These are phyloP conservation scores for Pseudogymnoascus sp. DNA, from an alignment of 2,329 filamentous ascomycete species.

Conservation along the genomic window DNA sequence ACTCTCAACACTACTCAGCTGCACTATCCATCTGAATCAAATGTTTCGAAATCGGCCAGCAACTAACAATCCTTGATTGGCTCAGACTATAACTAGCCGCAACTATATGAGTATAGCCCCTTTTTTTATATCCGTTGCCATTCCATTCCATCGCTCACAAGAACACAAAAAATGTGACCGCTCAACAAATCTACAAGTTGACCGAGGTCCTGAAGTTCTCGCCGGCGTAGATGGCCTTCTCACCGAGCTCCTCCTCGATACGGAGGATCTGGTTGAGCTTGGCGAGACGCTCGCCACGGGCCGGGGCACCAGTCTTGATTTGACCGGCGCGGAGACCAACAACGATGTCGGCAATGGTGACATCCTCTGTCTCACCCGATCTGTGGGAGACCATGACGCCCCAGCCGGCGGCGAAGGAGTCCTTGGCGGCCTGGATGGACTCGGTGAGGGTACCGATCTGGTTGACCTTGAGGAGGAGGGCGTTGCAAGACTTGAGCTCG, in stretches of 20 bases:
- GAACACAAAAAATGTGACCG: constrained; percentile 6
- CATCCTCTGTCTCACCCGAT: constrained; percentile 98
- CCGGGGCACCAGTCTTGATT: constrained; percentile 98
- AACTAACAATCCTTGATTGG: not conserved
- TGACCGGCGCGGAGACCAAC: constrained; percentile 94
- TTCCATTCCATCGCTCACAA: constrained; percentile 8
- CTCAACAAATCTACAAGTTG: constrained; percentile 58
- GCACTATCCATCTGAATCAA: not conserved
- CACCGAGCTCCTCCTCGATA: constrained; percentile 97
- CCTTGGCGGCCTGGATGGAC: constrained; percentile 98
- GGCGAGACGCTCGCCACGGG: constrained; percentile 93
- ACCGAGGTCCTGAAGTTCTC: constrained; percentile 85
- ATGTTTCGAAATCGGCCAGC: not conserved
- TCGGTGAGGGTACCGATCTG: constrained; percentile 98
- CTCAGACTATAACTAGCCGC: not conserved
- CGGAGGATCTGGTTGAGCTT: constrained; percentile 99
- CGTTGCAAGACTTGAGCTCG: constrained; percentile 97
- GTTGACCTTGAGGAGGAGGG: constrained; percentile 98
- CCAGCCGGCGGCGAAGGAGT: constrained; percentile 92
- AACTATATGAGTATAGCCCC: constrained; percentile 3
- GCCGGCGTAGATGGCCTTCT: constrained; percentile 85
- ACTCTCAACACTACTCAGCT: not conserved
- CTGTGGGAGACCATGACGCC: constrained; percentile 99
- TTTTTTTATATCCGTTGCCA: not conserved
- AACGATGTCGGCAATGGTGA: constrained; percentile 96